Percentiles rank a stretch among this genome's conserved stretches.
phyloP scores from a whole-genome alignment of 2,329 filamentous ascomycete species.

The Neofusicoccum ribis region DNA sequence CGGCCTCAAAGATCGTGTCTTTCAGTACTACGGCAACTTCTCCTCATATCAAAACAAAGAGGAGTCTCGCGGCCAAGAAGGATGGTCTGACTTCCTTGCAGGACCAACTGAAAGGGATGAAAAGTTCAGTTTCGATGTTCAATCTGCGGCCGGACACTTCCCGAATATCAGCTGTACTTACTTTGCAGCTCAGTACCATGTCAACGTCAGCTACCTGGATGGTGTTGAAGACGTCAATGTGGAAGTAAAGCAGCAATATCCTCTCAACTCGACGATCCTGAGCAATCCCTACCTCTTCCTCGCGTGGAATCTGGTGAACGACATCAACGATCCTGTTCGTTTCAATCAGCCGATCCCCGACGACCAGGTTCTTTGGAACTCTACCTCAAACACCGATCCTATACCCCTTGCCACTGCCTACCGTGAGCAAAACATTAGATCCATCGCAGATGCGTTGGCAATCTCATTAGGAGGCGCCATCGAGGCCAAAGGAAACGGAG shows the following conservation, averaged over 20 bases:
- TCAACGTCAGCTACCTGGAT: not conserved
- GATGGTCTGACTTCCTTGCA: not conserved
- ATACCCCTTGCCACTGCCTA: not conserved
- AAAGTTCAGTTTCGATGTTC: not conserved
- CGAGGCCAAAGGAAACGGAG: not conserved
- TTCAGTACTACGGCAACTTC: not conserved
- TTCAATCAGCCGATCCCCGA: not conserved
- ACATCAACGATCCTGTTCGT: no score
- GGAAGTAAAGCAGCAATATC: no score
- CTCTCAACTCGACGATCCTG: not conserved
- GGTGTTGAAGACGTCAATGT: not conserved
- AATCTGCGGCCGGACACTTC: not conserved
- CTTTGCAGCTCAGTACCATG: not conserved
- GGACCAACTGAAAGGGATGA: not conserved
- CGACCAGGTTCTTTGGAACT: not conserved
- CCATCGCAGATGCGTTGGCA: not conserved
- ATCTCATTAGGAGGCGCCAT: not conserved
- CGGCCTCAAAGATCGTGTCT: not conserved
- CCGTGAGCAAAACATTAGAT: not conserved
- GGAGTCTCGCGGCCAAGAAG: not conserved
- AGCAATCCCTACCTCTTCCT: no score
- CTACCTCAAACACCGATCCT: not conserved
- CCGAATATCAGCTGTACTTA: not conserved
- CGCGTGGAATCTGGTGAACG: no score
- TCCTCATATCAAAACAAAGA: not conserved